These are phyloP conservation scores for Neurospora sp. DNA, from an alignment of 495 filamentous ascomycete species.

Conservation along the genomic window DNA sequence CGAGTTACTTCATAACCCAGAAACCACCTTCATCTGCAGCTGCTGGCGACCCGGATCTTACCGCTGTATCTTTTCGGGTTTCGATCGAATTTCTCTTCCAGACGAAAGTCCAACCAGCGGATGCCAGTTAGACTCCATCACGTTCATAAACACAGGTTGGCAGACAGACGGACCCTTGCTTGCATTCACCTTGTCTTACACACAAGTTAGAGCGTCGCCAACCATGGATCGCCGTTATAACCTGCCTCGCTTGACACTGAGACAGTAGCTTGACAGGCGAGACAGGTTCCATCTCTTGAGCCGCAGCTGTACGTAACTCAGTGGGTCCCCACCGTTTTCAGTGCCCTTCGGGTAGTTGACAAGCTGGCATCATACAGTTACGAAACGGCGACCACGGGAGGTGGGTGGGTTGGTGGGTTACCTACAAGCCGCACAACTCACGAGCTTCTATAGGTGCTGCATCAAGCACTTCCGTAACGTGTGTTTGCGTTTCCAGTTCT, in stretches of 20 bases:
- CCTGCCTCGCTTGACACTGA: neutral
- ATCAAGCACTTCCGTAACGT: neutral
- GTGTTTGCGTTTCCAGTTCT: neutral
- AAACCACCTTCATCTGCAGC: neutral
- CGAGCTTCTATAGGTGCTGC: neutral
- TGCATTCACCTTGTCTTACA: neutral
- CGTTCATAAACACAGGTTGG: neutral
- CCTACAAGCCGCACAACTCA: neutral
- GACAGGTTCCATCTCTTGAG: neutral
- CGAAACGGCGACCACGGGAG: neutral
- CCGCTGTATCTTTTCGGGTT: neutral
- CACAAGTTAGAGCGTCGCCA: neutral
- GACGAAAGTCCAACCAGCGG: neutral
- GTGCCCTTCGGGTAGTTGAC: neutral
- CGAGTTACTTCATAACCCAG: neutral
- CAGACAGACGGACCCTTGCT: neutral
- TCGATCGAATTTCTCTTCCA: neutral
- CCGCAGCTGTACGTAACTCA: neutral
- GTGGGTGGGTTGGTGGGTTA: neutral
- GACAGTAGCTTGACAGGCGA: neutral
- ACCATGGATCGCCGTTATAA: neutral
- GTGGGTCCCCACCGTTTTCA: neutral
- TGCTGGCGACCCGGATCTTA: neutral
- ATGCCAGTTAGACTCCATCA: neutral
- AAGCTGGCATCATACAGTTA: neutral